Evolutionary conservation across 257 asterid species (phyloP), one percentile per base, ranked within the genome.

Genomic region (Solanum infundibuliforme): DNA sequence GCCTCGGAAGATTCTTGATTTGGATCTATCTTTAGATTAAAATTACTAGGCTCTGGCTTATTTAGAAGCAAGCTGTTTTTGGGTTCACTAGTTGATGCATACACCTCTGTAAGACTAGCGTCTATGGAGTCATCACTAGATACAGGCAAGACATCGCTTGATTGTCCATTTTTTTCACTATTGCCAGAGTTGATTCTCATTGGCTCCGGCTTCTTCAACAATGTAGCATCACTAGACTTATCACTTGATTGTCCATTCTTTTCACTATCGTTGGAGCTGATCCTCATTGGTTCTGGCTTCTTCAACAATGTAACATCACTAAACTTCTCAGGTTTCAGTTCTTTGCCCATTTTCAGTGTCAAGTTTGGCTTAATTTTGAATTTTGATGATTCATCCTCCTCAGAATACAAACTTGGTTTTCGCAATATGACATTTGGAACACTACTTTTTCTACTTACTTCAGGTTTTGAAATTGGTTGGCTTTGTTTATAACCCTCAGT

Each of bases 351-450:
- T 88, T 90, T 90, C 88, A 95, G 86, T 8, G 97, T 88, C 83
- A 94, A 88, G 87, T 96, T 95, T 82, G 99, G 98, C 88, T 90
- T 95, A 90, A 96, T 90, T 66, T 94, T 92, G 32, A 94, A 90
- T 86, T 88, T 89, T 18, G 94, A 89, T 62, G 92, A 88, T 91
- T 90, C 91, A 91, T 94, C 94, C 55, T 91, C 93, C 62, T 90
- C 96, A 16, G 86, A 65, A 90, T 88, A 91, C 32, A 89, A 27
- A 34, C 94, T 88, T 9, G 98, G 98, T 89, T 95, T 97, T 48
- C 99, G 90, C 88, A 97, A 88, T 88, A 94, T 93, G 86, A 97
- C 98, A 91, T 95, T 92, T 3, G 99, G 98, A 74, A 94, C 93
- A 74, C 91, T 91, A 92, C 92, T 89, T 91, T 87, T 90, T 73